Evolutionary conservation across 495 filamentous ascomycete genomes (phyloP), one percentile per base, ranked within the genome.

Genomic region (Aspergillus wentii): DNA sequence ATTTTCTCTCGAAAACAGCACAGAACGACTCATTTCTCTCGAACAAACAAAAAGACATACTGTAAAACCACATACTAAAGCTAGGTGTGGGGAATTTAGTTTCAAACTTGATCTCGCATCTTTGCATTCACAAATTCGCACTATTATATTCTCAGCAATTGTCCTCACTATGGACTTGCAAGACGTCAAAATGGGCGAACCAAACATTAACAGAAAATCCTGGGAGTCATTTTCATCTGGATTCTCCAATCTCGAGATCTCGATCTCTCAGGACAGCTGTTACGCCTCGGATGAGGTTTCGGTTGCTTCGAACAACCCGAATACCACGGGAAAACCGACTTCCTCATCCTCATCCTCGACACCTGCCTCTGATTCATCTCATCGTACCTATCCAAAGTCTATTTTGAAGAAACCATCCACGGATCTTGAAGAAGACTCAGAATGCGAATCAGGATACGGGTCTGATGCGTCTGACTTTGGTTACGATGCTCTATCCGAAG

Each of bases 281-380:
- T 71, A 68, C 48, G 62, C 60, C 35, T 71, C 68, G 11, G 68
- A 71, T 43, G 65, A 67, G 40, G 43, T 62, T 14, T 69, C 68
- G 10, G 52, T 61, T 38, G 46, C 57, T 9, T 64, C 64, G n/a
- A 58, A 42, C 16, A 52, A 48, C 34, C 42, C 59, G 15, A 44
- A 48, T 3, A 48, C 56, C 18, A 34, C 46, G 11, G 42, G 54
- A 13, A n/a, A n/a, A n/a, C n/a, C n/a, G n/a, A 37, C 44, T 11
- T 50, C 55, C 18, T 51, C 41, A 35, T 43, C 36, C 15, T 42
- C 53, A 16, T 51, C 56, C 15, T 39, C 42, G 11, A 22, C 22
- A n/a, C 38, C 48, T 16, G 35, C 44, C n/a, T 13, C 48, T 3
- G 49, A 39, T 13, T 38, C 54, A 33, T 41, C 54, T 20, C 32